Evolutionary conservation across 108 stramenopile genomes (phyloP), one percentile per base, ranked within the genome.

Genomic region (Heterococcus sp.): DNA sequence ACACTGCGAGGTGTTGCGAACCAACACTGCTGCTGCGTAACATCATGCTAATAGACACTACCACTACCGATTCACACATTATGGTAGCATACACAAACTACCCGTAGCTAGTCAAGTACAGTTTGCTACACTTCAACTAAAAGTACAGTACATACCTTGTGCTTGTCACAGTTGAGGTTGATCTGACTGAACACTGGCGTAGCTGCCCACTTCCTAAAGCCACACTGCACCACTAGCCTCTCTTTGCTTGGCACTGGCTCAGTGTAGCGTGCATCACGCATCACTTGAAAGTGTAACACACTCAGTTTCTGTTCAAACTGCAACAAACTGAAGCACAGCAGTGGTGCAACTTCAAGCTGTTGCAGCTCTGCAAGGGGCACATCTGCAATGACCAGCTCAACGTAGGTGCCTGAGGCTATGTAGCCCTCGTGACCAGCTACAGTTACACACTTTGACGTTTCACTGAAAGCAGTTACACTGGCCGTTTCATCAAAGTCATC

Each of bases 111-210:
- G n/a, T n/a, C n/a, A n/a, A n/a, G n/a, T n/a, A n/a, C n/a, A n/a
- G n/a, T n/a, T n/a, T n/a, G n/a, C n/a, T n/a, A n/a, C n/a, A n/a
- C n/a, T n/a, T n/a, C n/a, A n/a, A n/a, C n/a, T n/a, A n/a, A n/a
- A n/a, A n/a, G n/a, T n/a, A n/a, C n/a, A n/a, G n/a, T n/a, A n/a
- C n/a, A n/a, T n/a, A n/a, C n/a, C 89, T 97, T 97, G 89, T 95
- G 95, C 88, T 97, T 98, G 90, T 98, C 96, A 77, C 96, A 92
- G 72, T 99, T 97, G 31, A 97, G 84, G 79, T 94, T 95, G 79
- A 94, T 88, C 86, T 97, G 94, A 14, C 92, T 93, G 85, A 98
- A 99, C 4, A 97, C 86, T 1, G 99, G 97, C 34, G 94, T 89
- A 3, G 86, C 91, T 63, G 89, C 83, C 92, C 94, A 97, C 3